These are phyloP conservation scores for Lipomyces japonicus DNA, from an alignment of 805 yeast species.

Conservation along the genomic window DNA sequence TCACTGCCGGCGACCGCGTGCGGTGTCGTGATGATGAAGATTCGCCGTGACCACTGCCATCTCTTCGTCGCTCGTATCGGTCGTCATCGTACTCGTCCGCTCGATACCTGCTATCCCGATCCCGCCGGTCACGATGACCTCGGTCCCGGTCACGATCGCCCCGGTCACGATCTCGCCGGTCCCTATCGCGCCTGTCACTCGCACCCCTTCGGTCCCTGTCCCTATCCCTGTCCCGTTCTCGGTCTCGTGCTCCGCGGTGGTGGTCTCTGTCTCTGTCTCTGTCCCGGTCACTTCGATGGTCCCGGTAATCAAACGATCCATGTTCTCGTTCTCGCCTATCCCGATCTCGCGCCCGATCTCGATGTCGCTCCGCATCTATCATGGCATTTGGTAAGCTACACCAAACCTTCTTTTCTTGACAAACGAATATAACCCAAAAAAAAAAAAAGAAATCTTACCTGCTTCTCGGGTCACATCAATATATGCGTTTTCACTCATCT, in stretches of 20 bases:
- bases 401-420: background rate
- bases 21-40: constrained; percentile 1
- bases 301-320: constrained; percentile 27
- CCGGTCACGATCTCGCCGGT: constrained; percentile 17
- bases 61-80: constrained; percentile 7
- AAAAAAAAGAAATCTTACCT: constrained; percentile 10
- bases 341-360: constrained; percentile 27
- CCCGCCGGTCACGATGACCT: background rate
- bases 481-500: constrained; percentile 25
- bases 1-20: constrained; percentile 32
- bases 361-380: constrained; percentile 26
- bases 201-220: constrained; percentile 29
- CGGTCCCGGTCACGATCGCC: constrained; percentile 6
- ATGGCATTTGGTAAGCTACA: background rate
- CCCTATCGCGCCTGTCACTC: constrained; percentile 6
- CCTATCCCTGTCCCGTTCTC: constrained; percentile 11
- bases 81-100: constrained; percentile 2
- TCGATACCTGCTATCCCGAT: constrained; percentile 2
- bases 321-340: constrained; percentile 27
- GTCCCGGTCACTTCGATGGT: constrained; percentile 14
- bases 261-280: constrained; percentile 16
- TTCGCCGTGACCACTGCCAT: constrained; percentile 17
- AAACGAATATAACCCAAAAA: background rate
- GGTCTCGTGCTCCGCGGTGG: constrained; percentile 1
- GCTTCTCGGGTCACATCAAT: constrained; percentile 24